Evolutionary conservation across 169 alveolate genomes (phyloP).

Genomic region (Plasmodium gaboni): DNA sequence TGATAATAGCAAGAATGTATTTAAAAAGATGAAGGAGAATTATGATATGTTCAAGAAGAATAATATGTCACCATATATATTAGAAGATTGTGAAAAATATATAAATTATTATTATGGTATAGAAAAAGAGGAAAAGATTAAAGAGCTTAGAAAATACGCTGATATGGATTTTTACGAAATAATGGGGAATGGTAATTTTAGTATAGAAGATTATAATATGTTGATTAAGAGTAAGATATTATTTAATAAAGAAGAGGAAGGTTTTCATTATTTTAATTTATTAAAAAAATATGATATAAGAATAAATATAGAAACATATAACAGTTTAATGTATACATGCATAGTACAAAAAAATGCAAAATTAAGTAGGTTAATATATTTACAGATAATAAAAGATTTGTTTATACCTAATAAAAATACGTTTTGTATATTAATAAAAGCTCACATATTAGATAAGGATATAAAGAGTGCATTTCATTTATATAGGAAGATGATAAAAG

Average conservation of each 20-base stretch:
- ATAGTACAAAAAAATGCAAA: constrained; percentile 76
- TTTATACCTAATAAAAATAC: constrained; percentile 84
- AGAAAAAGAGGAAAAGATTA: constrained; percentile 64
- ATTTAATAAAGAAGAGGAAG: constrained; percentile 51
- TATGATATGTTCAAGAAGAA: constrained; percentile 46
- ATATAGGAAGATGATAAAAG: constrained; percentile 87
- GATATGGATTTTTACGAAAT: constrained; percentile 54
- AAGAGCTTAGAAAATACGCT: constrained; percentile 27
- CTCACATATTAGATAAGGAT: constrained; percentile 83
- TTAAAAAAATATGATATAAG: constrained; percentile 71
- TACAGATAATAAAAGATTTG: constrained; percentile 84
- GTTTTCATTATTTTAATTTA: constrained; percentile 66
- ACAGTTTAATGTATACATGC: constrained; percentile 78
- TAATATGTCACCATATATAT: constrained; percentile 36
- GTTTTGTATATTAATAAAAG: constrained; percentile 84
- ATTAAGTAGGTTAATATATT: constrained; percentile 82
- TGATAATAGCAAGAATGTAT: constrained; percentile 46
- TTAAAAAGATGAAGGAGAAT: constrained; percentile 46
- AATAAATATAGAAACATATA: constrained; percentile 81
- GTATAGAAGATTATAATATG: constrained; percentile 40
- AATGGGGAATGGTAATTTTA: constrained; percentile 37
- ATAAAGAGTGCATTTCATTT: constrained; percentile 83
- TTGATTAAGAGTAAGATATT: constrained; percentile 68
- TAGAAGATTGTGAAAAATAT: constrained; percentile 52
- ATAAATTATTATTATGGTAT: constrained; percentile 69